Percentiles rank a stretch among this genome's conserved stretches.
These are phyloP conservation scores for Teunomyces lycoperdinae DNA, from an alignment of 805 yeast species.

Conservation along the genomic window DNA sequence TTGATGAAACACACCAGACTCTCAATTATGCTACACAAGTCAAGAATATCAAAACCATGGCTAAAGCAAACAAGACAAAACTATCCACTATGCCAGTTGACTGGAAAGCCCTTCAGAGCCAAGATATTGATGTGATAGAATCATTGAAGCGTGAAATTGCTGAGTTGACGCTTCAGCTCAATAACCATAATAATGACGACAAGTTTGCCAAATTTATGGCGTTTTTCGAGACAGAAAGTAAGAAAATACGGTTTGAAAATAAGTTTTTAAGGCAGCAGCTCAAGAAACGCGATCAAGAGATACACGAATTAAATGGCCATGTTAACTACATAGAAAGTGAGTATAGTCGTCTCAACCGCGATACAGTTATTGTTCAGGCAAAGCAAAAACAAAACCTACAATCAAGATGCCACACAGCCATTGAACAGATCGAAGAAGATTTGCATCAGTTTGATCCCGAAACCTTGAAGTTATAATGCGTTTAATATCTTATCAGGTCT, in stretches of 20 bases:
- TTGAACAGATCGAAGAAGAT: slow-evolving; percentile 10
- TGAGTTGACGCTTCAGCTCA: slow-evolving; percentile 25
- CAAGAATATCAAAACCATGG: slow-evolving; percentile 62
- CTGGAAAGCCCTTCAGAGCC: slow-evolving; percentile 27
- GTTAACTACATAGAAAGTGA: slow-evolving; percentile 21
- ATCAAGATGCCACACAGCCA: slow-evolving; percentile 6
- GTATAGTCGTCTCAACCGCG: slow-evolving; percentile 6
- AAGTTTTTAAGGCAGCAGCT: slow-evolving; percentile 25
- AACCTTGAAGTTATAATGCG: not conserved
- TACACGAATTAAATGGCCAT: slow-evolving; percentile 23
- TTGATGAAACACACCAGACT: slow-evolving; percentile 74
- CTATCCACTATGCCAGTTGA: slow-evolving; percentile 25
- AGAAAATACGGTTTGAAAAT: slow-evolving; percentile 32
- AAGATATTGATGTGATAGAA: slow-evolving; percentile 26
- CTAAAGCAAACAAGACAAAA: slow-evolving; percentile 41
- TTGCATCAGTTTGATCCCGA: slow-evolving; percentile 12
- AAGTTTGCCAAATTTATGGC: slow-evolving; percentile 25
- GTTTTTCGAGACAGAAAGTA: slow-evolving; percentile 31
- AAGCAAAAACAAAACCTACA: slow-evolving; percentile 3
- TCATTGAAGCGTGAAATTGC: slow-evolving; percentile 31
- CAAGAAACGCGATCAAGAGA: slow-evolving; percentile 15
- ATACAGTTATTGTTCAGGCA: slow-evolving; percentile 2
- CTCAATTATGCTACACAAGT: slow-evolving; percentile 77
- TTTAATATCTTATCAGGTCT: too few species aligned
- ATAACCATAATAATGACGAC: slow-evolving; percentile 9